Base-by-base conservation (phyloP, 2,329 filamentous ascomycete genomes). In the Sarocladiaceae sp. region DNA sequence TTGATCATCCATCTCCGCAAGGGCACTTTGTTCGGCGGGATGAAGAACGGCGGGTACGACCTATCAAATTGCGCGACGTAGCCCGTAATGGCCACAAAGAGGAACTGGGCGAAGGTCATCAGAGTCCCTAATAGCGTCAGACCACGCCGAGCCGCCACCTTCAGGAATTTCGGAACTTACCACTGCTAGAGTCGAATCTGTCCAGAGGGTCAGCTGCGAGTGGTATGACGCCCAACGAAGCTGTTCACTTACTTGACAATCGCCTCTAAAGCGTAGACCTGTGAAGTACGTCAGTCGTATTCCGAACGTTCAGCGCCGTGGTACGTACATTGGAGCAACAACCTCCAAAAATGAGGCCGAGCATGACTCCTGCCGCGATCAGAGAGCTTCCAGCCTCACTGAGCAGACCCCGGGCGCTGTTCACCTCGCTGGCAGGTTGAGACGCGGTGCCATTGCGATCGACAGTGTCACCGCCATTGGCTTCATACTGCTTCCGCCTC, bases 221-320 rank as follows among this genome's bases (percentile, higher is more conserved):
- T n/a, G 33, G 27, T 33, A 33, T 33, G 18, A 15, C 27, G 18
- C 4, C 19, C n/a, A 27, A 3, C 21, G 19, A 41, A n/a, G n/a
- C n/a, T n/a, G n/a, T 24, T 43, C 40, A 69, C 82, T 77, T 69
- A 93, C 86, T 93, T 94, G 60, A 98, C 82, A 55, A 97, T 95
- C 37, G 88, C 86, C 66, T 98, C 93, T 46, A 98, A 74, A 32
- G 91, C 88, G 66, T 95, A 97, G n/a, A 96, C 88, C 83, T 95
- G 61, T 55, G 58, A 54, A 60, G 47, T 45, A 3, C 21, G 18
- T 37, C 33, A 52, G 40, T 46, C 41, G 35, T 20, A n/a, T n/a
- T n/a, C n/a, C n/a, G n/a, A n/a, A 18, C 7, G 19, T 27, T 26
- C 15, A 9, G 3, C n/a, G 24, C 11, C 24, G 7, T 23, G 32